Base-by-base conservation (phyloP, 1,284 basidiomycete genomes). In the Boletus mariae region DNA sequence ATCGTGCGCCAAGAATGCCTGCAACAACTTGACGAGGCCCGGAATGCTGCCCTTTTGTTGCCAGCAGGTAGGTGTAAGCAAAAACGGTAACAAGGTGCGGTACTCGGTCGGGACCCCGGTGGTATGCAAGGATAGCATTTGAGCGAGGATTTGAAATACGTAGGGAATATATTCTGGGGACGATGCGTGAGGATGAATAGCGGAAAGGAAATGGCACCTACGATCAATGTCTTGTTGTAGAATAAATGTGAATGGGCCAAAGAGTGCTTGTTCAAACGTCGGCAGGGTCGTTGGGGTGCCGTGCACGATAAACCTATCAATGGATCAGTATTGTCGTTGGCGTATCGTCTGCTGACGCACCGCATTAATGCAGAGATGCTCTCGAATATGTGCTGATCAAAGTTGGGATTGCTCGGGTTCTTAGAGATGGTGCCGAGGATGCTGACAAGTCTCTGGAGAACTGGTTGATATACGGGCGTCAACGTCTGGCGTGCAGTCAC, bases 341-440 rank as follows among this genome's bases (percentile, higher is more conserved):
- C 9, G 5, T 9, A 2, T 48, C 15, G 6, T 35, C 41, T 20
- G 20, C 20, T 20, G 20, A 20, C 73, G 40, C 54, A 90, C 88
- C 92, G 82, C 73, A 98, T 88, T 60, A 99, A 75, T 0, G 90
- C 94, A 13, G 95, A 90, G 38, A 99, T 85, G 66, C 88, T 90
- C 75, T 99, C 96, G 65, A 99, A 99, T 58, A 93, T 90, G 67
- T 94, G 98, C 68, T 99, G 97, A 70, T 95, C 95, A 73, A 99
- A 99, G 59, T 90, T 87, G 0, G 97, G 96, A 71, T 99, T 99
- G 70, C 90, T 94, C 12, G 97, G 96, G 68, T 99, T 99, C 74
- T 91, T 92, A 59, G 89, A 90, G 61, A 97, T 95, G 55, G 90
- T 81, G 15, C 85, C 85, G 7, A 98, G 77, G 61, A 98, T 96